Evolutionary conservation across 257 asterid species (phyloP).

Genomic region (Capsicum pubescens): DNA sequence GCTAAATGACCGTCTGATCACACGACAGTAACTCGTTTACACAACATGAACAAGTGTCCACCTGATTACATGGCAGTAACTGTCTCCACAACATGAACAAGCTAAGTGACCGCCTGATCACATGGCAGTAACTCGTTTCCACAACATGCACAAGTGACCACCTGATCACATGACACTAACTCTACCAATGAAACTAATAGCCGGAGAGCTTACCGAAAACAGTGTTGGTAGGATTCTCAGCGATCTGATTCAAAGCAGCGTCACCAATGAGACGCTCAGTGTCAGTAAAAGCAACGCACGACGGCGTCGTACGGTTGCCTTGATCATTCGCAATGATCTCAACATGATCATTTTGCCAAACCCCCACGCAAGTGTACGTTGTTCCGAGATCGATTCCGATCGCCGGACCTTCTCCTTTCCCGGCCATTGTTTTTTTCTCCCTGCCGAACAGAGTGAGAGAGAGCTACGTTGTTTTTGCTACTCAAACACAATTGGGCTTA

Average conservation of each 20-base stretch:
- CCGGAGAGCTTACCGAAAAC: background rate
- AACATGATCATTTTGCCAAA: conserved; percentile 24
- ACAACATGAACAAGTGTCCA: too few species aligned
- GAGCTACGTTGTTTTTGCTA: background rate
- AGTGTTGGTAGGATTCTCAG: background rate
- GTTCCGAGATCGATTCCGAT: conserved; percentile 27
- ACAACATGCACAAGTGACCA: too few species aligned
- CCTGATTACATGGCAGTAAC: too few species aligned
- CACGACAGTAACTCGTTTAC: too few species aligned
- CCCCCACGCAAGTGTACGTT: conserved; percentile 15
- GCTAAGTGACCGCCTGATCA: too few species aligned
- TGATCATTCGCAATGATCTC: conserved; percentile 26
- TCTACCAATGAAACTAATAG: background rate
- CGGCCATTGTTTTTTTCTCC: background rate
- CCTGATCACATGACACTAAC: too few species aligned
- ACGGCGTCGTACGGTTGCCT: conserved; percentile 27
- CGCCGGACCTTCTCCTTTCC: conserved; percentile 15
- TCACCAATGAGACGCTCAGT: conserved; percentile 27
- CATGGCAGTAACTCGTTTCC: too few species aligned
- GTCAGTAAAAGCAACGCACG: conserved; percentile 27
- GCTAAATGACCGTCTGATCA: too few species aligned
- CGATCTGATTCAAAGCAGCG: conserved; percentile 1
- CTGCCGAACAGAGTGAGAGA: background rate
- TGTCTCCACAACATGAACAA: too few species aligned
- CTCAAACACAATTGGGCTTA: background rate